These are phyloP conservation scores for Apiospora aurea DNA, from an alignment of 2,329 filamentous ascomycete species.

Conservation along the genomic window DNA sequence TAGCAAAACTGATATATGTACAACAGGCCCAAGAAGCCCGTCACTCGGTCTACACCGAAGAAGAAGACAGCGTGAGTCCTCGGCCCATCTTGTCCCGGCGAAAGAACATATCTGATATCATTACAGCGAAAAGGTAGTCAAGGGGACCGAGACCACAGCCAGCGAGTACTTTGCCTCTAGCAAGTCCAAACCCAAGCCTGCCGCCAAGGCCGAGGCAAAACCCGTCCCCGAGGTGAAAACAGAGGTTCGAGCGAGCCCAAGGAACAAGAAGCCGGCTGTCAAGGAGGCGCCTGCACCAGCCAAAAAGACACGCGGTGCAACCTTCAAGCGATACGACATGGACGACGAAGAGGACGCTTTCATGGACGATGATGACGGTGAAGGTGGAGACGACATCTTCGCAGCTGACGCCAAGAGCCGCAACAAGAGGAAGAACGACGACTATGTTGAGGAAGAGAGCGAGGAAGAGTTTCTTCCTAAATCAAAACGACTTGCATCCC, in stretches of 20 bases:
- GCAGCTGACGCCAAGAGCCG: slow-evolving; percentile 72
- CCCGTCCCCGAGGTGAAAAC: slow-evolving; percentile 48
- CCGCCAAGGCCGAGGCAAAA: slow-evolving; percentile 51
- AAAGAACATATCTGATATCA: slow-evolving; percentile 26
- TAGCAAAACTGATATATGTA: slow-evolving; percentile 30
- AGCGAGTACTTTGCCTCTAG: slow-evolving; percentile 64
- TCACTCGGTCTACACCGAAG: slow-evolving; percentile 55
- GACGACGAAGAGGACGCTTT: slow-evolving; percentile 63
- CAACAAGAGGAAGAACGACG: slow-evolving; percentile 74
- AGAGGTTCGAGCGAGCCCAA: slow-evolving; percentile 61
- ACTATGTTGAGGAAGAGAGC: slow-evolving; percentile 76
- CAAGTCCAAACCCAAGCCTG: slow-evolving; percentile 50
- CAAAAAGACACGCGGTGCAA: slow-evolving; percentile 41
- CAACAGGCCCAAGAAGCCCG: slow-evolving; percentile 61
- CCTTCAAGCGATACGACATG: slow-evolving; percentile 51
- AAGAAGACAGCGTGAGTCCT: slow-evolving; percentile 49
- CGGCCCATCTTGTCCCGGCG: not conserved
- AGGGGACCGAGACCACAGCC: slow-evolving; percentile 60
- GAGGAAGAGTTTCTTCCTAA: slow-evolving; percentile 73
- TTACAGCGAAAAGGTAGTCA: slow-evolving; percentile 49
- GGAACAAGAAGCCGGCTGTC: slow-evolving; percentile 49
- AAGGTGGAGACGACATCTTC: slow-evolving; percentile 85
- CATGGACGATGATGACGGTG: slow-evolving; percentile 70
- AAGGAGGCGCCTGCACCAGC: slow-evolving; percentile 38
- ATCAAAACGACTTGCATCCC: slow-evolving; percentile 63